Evolutionary conservation across 805 yeast species (phyloP).

Genomic region (Tetrapisispora phaffii): DNA sequence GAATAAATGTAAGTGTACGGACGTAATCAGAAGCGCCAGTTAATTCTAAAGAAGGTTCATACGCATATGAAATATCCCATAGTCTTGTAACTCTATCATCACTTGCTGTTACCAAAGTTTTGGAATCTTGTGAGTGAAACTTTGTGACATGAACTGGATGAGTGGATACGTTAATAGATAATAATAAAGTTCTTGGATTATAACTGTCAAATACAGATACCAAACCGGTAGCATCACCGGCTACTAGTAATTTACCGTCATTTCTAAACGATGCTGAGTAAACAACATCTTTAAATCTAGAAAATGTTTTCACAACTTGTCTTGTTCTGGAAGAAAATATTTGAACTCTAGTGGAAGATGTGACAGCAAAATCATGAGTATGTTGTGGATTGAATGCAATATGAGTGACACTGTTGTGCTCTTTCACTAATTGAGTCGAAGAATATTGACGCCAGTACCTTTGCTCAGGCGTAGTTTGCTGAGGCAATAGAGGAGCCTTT

Average conservation of each 20-base stretch:
- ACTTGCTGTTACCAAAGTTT: conserved; percentile 63
- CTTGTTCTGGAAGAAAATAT: conserved; percentile 89
- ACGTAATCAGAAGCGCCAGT: conserved; percentile 80
- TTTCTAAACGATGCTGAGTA: conserved; percentile 83
- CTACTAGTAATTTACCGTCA: conserved; percentile 82
- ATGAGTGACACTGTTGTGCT: conserved; percentile 83
- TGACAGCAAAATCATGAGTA: conserved; percentile 89
- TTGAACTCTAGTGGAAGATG: conserved; percentile 85
- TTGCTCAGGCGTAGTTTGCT: conserved; percentile 78
- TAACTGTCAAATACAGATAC: conserved; percentile 84
- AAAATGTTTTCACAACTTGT: conserved; percentile 77
- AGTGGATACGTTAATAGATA: conserved; percentile 70
- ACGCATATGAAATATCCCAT: conserved; percentile 75
- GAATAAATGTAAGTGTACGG: conserved; percentile 70
- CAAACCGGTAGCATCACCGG: conserved; percentile 91
- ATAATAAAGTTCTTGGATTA: conserved; percentile 67
- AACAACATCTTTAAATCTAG: conserved; percentile 84
- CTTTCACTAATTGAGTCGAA: conserved; percentile 83
- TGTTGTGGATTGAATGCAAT: conserved; percentile 76
- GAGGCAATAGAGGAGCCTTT: conserved; percentile 68
- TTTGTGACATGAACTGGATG: conserved; percentile 91
- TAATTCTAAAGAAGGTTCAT: conserved; percentile 62
- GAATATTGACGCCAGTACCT: conserved; percentile 85
- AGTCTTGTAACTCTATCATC: conserved; percentile 83
- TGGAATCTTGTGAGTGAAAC: conserved; percentile 68